Base-by-base conservation (phyloP, 2,329 filamentous ascomycete genomes). In the Cladosporium sp. region DNA sequence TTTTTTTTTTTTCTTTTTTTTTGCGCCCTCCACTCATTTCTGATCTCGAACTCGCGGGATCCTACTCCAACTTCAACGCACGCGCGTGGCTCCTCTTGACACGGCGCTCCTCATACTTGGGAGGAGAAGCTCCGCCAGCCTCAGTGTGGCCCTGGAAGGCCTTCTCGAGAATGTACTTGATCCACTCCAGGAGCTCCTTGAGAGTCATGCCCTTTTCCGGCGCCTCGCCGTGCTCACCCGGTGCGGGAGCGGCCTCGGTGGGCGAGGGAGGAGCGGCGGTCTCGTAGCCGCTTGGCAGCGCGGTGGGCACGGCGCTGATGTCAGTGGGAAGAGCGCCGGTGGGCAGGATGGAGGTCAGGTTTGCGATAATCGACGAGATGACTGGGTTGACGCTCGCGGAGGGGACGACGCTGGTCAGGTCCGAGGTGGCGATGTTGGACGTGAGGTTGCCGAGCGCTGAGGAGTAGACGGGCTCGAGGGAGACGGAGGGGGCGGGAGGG, bases 131-230 rank as follows among this genome's bases (percentile, higher is more conserved):
- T 2, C 40, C 58, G 16, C 55, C 61, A 28, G 49, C 61, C 49
- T 63, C 44, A 4, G 33, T 53, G 35, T 63, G 61, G 16, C 61
- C 49, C 23, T 63, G 49, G 50, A 63, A 63, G 8, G 21, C 50
- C 62, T 64, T 59, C 57, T 65, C 61, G 5, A 69, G 29, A 16
- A 70, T 33, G 58, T 68, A 71, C 33, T 63, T 56, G 52, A 72
- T 68, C 71, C 71, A 72, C 23, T 69, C 69, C 18, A 73, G 65
- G 56, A 69, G 63, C 31, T 72, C 52, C 52, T 66, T 44, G 14
- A 73, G 61, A 11, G 63, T 70, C 64, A 70, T 63, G 37, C 69
- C 69, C 21, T 67, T 26, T 26, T 62, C 53, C 1, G 64, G 65
- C 16, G 35, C 53, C 21, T 56, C 40, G 23, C 59, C 64, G 33